Conservation (phyloP, 108 stramenopile species). For the Cyclotella baltica region DNA sequence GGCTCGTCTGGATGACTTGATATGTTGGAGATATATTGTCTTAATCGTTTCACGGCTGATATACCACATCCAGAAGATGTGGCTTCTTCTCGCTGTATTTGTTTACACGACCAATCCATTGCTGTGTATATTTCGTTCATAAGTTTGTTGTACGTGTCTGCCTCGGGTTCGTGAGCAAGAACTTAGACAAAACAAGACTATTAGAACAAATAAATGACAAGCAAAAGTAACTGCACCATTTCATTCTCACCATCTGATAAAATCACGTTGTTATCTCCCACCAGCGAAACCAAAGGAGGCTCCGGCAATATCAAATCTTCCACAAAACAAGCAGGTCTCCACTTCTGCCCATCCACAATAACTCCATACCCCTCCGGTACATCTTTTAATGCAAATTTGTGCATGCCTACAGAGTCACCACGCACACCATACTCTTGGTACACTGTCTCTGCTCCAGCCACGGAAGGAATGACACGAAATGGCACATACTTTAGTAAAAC, state of each 20-base stretch:
- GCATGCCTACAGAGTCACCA: conserved; percentile 34
- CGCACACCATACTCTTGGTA: background rate
- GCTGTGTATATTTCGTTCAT: conserved; percentile 37
- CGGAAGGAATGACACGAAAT: conserved; percentile 68
- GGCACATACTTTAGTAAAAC: conserved; percentile 71
- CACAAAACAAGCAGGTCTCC: conserved; percentile 37
- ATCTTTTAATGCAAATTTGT: conserved; percentile 50
- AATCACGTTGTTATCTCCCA: background rate
- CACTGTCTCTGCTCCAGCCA: conserved; percentile 47
- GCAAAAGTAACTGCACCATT: background rate
- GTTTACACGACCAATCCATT: conserved; percentile 63
- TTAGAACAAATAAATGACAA: background rate
- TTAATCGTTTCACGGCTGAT: conserved; percentile 37
- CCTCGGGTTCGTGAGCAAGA: background rate
- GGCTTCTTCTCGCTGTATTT: conserved; percentile 55
- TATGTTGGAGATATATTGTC: conserved; percentile 71
- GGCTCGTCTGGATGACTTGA: conserved; percentile 52
- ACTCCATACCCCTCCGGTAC: conserved; percentile 25
- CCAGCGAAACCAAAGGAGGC: conserved; percentile 20
- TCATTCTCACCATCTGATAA: background rate
- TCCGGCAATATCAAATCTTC: conserved; percentile 55
- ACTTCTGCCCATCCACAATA: conserved; percentile 19
- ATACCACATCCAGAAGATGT: conserved; percentile 38
- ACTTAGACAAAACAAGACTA: conserved; percentile 10
- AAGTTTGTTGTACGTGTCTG: background rate